These are phyloP conservation scores for Dorcoceras hygrometricum DNA, from an alignment of 257 asterid species.

Conservation along the genomic window DNA sequence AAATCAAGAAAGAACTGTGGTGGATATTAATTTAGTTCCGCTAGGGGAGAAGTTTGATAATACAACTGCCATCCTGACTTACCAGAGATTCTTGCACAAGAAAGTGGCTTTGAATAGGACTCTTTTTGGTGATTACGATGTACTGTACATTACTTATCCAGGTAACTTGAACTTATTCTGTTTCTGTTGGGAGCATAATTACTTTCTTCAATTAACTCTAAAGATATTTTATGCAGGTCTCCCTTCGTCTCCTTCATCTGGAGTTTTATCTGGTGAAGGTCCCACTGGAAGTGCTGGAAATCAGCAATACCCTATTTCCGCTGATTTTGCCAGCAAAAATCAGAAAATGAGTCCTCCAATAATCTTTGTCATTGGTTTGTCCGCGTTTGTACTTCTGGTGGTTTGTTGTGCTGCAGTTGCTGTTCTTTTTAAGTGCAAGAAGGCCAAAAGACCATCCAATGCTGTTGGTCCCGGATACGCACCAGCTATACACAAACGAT, in stretches of 20 bases:
- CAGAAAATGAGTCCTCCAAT: conserved; percentile 72
- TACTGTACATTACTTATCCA: conserved; percentile 64
- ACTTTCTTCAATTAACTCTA: conserved; percentile 25
- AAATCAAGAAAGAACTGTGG: conserved; percentile 72
- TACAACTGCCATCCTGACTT: conserved; percentile 83
- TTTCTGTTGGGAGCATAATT: conserved; percentile 11
- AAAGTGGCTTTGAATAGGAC: conserved; percentile 85
- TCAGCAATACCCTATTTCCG: conserved; percentile 79
- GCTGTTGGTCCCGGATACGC: conserved; percentile 77
- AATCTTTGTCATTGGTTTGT: conserved; percentile 69
- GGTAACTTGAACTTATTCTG: conserved; percentile 40
- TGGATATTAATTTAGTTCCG: conserved; percentile 85
- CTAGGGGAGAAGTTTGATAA: conserved; percentile 91
- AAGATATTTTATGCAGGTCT: conserved; percentile 50
- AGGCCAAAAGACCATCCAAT: conserved; percentile 56
- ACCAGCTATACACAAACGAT: conserved; percentile 70
- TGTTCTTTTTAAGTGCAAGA: conserved; percentile 73
- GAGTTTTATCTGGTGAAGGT: conserved; percentile 54
- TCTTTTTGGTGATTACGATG: conserved; percentile 81
- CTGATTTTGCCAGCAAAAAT: conserved; percentile 52
- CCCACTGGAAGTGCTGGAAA: conserved; percentile 72
- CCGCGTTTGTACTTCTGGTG: conserved; percentile 77
- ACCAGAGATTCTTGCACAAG: conserved; percentile 75
- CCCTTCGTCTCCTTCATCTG: conserved; percentile 70
- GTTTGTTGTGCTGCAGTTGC: conserved; percentile 68